Percentiles rank a stretch among this genome's conserved stretches.
Conservation (phyloP, 2,329 filamentous ascomycete species). For the Aspergillus fructus region DNA sequence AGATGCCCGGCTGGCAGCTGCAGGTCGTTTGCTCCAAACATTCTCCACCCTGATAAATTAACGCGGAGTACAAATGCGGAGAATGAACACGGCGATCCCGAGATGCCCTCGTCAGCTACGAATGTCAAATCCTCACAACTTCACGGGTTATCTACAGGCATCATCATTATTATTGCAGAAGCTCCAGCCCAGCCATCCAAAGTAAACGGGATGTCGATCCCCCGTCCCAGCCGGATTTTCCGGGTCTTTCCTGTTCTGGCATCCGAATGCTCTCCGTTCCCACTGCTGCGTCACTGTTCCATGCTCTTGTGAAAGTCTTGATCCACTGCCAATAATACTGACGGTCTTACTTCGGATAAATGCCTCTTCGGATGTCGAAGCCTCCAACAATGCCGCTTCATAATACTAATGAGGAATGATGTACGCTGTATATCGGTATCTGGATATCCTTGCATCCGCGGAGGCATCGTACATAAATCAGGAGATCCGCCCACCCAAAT, state of each 20-base stretch:
- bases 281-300: background rate
- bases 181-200: background rate
- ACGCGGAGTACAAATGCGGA: background rate
- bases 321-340: background rate
- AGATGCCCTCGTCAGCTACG: background rate
- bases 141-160: too few species aligned
- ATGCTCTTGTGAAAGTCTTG: too few species aligned
- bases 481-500: background rate
- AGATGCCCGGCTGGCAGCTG: background rate
- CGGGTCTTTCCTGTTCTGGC: background rate
- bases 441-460: background rate
- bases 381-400: background rate
- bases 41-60: background rate
- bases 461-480: background rate
- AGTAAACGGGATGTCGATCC: background rate
- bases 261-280: background rate
- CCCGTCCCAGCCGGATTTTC: background rate
- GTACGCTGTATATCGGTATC: background rate
- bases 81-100: background rate
- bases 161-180: background rate
- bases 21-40: background rate
- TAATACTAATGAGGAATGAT: background rate
- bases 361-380: background rate
- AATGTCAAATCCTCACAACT: background rate
- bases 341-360: background rate